phyloP scores from a whole-genome alignment of 352 stramenopile genomes.

The Globisporangium lucens region DNA sequence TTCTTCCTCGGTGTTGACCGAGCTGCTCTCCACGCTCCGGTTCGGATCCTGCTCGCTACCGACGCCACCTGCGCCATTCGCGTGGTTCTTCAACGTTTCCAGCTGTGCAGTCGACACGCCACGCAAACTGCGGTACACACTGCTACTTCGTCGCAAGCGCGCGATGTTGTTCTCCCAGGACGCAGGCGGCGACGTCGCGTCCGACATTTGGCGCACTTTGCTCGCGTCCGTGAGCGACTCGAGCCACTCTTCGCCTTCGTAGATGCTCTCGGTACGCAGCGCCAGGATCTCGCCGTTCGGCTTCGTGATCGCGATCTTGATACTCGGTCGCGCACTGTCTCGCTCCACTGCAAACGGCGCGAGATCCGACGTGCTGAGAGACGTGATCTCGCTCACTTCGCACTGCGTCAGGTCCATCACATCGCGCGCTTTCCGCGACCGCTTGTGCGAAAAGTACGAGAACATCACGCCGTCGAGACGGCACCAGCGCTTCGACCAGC shows the following conservation, averaged over 20 bases:
- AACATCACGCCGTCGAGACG: slow-evolving; percentile 73
- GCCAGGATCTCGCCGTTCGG: slow-evolving; percentile 65
- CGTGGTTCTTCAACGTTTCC: slow-evolving; percentile 4
- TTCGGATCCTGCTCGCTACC: slow-evolving; percentile 11
- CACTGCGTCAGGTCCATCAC: slow-evolving; percentile 75
- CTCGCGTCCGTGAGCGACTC: slow-evolving; percentile 73
- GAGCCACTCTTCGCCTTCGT: slow-evolving; percentile 80
- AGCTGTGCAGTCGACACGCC: not conserved
- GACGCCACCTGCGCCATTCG: not conserved
- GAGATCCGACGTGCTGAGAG: slow-evolving; percentile 39
- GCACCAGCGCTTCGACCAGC: slow-evolving; percentile 85
- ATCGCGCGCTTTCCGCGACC: slow-evolving; percentile 64
- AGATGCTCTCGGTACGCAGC: slow-evolving; percentile 72
- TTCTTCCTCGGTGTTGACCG: slow-evolving; percentile 13
- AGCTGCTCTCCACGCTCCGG: slow-evolving; percentile 4
- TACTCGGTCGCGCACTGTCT: slow-evolving; percentile 39
- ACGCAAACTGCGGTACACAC: slow-evolving; percentile 15
- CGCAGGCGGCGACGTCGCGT: slow-evolving; percentile 18
- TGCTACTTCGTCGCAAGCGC: slow-evolving; percentile 24
- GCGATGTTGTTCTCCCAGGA: slow-evolving; percentile 41
- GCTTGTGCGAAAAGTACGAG: slow-evolving; percentile 82
- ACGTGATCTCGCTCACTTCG: slow-evolving; percentile 64
- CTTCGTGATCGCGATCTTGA: slow-evolving; percentile 72
- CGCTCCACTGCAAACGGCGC: slow-evolving; percentile 57
- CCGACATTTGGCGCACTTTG: slow-evolving; percentile 32